Base-by-base conservation (phyloP, 768 basidiomycete species). In the Tephrocybe sp. region DNA sequence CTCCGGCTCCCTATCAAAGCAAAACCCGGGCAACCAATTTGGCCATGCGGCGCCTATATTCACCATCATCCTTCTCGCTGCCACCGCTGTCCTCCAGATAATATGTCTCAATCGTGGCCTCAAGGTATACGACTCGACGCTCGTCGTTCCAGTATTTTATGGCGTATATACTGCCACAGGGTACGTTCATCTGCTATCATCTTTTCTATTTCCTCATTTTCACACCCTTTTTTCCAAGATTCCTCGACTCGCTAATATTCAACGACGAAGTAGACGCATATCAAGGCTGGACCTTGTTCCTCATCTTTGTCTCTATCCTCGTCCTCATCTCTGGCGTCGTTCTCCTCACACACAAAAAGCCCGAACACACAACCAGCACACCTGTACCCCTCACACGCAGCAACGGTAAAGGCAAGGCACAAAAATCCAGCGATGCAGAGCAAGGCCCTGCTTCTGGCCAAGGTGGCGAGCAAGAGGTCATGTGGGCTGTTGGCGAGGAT, bases 81-180 rank as follows among this genome's bases (percentile, higher is more conserved):
- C 80, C 38, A 93, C 93, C 0, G 94, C 93, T 3, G 82, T 97
- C 25, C 68, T 86, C 41, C 94, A 98, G 64, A 95, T 97, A 49
- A 82, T 92, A 36, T 94, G 92, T 64, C 74, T 97, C 34, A 94
- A 97, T 62, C 84, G 87, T 34, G 94, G 88, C 5, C 74, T 95
- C n/a, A 83, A 83, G 60, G 85, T 90, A 8, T 94, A 94, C 57
- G 94, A 93, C 60, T 91, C 88, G 15, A 91, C 90, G 0, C 68
- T 97, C 1, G 92, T 97, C 15, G 94, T 97, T 0, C 94, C 95
- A 0, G 86, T 94, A 12, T 97, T 97, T 64, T 97, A 95, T 62
- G 92, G 92, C 9, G 84, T 93, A 9, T 94, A 94, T 61, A 94
- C 91, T 0, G 88, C 87, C 2, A 77, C 80, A 19, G 90, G 91